Evolutionary conservation across 164 flowering plant species (phyloP), one percentile per base, ranked within the genome.

Genomic region (Malania oleifera): DNA sequence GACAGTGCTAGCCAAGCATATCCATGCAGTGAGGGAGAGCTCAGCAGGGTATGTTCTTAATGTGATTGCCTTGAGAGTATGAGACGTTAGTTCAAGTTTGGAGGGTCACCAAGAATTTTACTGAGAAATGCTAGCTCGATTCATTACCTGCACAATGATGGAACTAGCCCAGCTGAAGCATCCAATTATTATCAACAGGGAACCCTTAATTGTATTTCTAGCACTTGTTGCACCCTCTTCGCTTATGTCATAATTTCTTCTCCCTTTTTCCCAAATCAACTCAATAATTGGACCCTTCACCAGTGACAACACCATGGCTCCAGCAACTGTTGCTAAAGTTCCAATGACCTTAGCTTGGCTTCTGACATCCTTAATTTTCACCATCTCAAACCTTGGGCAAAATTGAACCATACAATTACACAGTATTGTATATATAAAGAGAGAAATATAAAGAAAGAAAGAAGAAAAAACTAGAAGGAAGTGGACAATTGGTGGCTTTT

Each of bases 1-100:
- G 1, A 64, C 46, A 5, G 87, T 77, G 26, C 86, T 85, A 60
- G 81, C 20, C 38, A 82, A 39, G 62, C 91, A 82, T 52, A 85
- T 77, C 86, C 85, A 82, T 17, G 77, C 85, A 9, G 91, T 82
- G 15, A 85, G 81, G 8, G 91, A 82, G 26, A 85, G 82, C 72
- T 80, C 91, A n/a, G 74, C 82, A 0, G 87, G 91, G 68, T 85
- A 85, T 10, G 80, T 60, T 58, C 63, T 60, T 2, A 84, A 63
- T 34, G 85, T 82, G 39, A 80, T 63, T 19, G 90, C 83, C 90
- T 84, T 28, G 7, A 47, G 20, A 51, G 40, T 5, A 58, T 24
- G 28, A 35, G 56, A 63, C 25, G 15, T 7, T n/a, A 31, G 18
- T 5, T 40, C 25, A 15, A 39, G 51, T 40, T 46, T 27, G 41